Conservation (phyloP, 2,329 filamentous ascomycete genomes). For the Xylariaceae sp. region DNA sequence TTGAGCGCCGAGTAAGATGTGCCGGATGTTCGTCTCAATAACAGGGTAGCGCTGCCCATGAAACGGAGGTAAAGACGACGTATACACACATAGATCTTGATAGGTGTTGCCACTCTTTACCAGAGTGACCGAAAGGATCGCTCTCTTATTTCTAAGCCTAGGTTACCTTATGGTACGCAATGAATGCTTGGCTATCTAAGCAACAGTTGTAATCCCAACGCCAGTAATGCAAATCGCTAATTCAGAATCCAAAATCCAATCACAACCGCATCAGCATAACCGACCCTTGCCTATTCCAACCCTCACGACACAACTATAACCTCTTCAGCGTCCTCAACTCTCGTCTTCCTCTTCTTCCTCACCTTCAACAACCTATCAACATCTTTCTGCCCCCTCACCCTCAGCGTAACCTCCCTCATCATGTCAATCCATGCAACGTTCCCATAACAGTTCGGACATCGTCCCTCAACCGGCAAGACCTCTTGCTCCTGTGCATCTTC, state of each 20-base stretch:
- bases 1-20: too few relatives aligned
- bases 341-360: constrained; percentile 25
- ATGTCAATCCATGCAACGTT: constrained; percentile 70
- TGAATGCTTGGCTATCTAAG: too few relatives aligned
- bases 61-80: too few relatives aligned
- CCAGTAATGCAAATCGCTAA: not conserved
- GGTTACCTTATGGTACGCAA: too few relatives aligned
- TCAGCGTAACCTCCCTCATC: constrained; percentile 77
- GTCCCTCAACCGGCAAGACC: constrained; percentile 66
- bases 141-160: too few relatives aligned
- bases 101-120: too few relatives aligned
- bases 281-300: not conserved
- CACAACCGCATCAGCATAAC: not conserved
- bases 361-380: constrained; percentile 65
- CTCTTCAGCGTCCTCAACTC: not conserved
- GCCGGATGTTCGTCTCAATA: too few relatives aligned
- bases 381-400: constrained; percentile 68
- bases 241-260: not conserved
- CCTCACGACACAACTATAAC: not conserved
- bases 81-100: too few relatives aligned
- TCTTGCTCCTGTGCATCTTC: constrained; percentile 23
- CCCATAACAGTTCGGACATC: constrained; percentile 67
- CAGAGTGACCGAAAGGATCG: too few relatives aligned
- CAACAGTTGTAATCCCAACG: too few relatives aligned
- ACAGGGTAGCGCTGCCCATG: too few relatives aligned